A percentile compares a stretch with the other conserved stretches of the same genome.
Conservation (phyloP, 2,329 filamentous ascomycete species). For the Cercospora sp. region DNA sequence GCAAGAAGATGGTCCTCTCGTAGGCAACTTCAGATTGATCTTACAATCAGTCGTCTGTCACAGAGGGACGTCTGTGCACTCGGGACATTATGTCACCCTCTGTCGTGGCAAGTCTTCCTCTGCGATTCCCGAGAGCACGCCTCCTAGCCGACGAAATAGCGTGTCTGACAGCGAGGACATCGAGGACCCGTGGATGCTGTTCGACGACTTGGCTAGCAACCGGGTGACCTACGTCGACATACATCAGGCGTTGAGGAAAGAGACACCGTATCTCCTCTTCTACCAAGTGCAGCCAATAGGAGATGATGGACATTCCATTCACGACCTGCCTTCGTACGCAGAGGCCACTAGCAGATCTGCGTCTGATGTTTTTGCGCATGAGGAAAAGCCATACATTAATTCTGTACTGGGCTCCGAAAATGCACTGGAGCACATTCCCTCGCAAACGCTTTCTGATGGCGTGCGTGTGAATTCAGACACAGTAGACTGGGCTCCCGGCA, state of each 20-base stretch:
- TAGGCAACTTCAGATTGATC: constrained; percentile 89
- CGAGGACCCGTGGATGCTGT: constrained; percentile 81
- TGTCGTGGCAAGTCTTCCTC: constrained; percentile 67
- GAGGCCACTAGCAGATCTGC: constrained; percentile 40
- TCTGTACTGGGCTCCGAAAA: constrained; percentile 26
- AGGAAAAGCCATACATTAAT: constrained; percentile 32
- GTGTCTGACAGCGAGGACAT: constrained; percentile 55
- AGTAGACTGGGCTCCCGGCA: constrained; percentile 25
- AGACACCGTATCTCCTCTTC: constrained; percentile 92
- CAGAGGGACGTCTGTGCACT: constrained; percentile 78
- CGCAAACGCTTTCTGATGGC: constrained; percentile 15
- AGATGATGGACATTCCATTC: constrained; percentile 55
- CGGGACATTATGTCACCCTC: constrained; percentile 88
- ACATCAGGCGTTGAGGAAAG: constrained; percentile 72
- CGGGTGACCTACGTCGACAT: constrained; percentile 78
- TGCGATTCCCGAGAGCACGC: constrained; percentile 50
- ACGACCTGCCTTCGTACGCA: constrained; percentile 45
- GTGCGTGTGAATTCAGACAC: constrained; percentile 22
- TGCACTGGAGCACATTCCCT: constrained; percentile 20
- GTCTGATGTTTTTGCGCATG: constrained; percentile 28
- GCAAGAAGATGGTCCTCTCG: constrained; percentile 65
- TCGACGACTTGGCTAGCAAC: constrained; percentile 78
- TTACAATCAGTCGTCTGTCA: constrained; percentile 93
- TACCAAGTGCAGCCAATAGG: constrained; percentile 91
- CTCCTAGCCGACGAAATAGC: constrained; percentile 25